phyloP scores from a whole-genome alignment of 1,284 basidiomycete genomes.

The Ceratobasidium sp. region DNA sequence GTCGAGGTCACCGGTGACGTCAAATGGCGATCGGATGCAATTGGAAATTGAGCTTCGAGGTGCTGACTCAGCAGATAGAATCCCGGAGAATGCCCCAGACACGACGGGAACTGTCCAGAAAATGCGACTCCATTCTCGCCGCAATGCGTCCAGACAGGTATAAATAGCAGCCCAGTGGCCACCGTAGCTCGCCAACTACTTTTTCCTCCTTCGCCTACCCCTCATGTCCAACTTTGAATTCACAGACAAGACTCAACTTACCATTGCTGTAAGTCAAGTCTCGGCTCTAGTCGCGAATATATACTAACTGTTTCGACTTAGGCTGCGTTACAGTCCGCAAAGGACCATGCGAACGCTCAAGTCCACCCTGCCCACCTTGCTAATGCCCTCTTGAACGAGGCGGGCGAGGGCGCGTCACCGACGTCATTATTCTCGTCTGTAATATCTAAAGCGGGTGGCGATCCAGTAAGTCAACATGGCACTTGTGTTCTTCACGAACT shows the following conservation, averaged over 20 bases:
- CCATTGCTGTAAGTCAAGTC: slow-evolving; percentile 53
- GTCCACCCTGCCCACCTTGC: slow-evolving; percentile 81
- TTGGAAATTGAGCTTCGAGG: slow-evolving; percentile 2
- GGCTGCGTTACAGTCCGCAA: slow-evolving; percentile 78
- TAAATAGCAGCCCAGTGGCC: slow-evolving; percentile 6
- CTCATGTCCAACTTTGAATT: slow-evolving; percentile 64
- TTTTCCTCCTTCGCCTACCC: neutral
- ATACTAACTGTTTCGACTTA: neutral
- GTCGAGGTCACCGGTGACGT: slow-evolving; percentile 23
- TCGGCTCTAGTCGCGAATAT: too few relatives aligned
- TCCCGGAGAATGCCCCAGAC: neutral
- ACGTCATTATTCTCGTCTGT: slow-evolving; percentile 75
- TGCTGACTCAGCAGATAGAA: neutral
- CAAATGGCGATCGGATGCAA: slow-evolving; percentile 15
- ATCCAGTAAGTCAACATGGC: slow-evolving; percentile 60
- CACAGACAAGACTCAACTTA: slow-evolving; percentile 78
- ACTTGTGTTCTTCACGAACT: neutral
- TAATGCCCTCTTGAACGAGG: slow-evolving; percentile 74
- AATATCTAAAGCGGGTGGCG: slow-evolving; percentile 78
- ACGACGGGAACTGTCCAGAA: slow-evolving; percentile 24
- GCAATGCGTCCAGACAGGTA: slow-evolving; percentile 16
- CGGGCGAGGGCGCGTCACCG: slow-evolving; percentile 47
- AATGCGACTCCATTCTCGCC: slow-evolving; percentile 25
- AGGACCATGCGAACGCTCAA: slow-evolving; percentile 82
- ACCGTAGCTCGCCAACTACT: neutral